Evolutionary conservation across 345 rosid species (phyloP).

Genomic region (Citrus inodora): DNA sequence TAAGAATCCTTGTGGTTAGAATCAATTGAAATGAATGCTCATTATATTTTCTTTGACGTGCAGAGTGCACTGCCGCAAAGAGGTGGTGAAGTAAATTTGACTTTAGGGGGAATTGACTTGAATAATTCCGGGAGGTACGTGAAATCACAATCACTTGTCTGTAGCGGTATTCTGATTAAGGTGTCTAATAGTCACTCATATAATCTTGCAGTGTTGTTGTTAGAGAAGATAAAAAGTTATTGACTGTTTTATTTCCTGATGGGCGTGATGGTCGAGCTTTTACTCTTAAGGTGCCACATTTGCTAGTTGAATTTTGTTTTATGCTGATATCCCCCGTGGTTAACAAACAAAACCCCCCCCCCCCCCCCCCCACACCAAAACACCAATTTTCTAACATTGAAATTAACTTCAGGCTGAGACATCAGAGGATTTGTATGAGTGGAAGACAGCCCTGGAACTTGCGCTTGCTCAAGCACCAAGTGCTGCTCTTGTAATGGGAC

Average conservation of each 20-base stretch:
- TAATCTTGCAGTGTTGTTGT: slow-evolving; percentile 80
- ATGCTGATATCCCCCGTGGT: neutral
- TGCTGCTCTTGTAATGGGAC: slow-evolving; percentile 96
- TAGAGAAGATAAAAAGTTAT: slow-evolving; percentile 88
- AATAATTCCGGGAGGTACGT: slow-evolving; percentile 94
- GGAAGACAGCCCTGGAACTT: slow-evolving; percentile 92
- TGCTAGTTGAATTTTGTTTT: slow-evolving; percentile 13
- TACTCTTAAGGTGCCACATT: slow-evolving; percentile 80
- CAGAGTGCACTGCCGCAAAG: slow-evolving; percentile 89
- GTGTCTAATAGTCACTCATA: slow-evolving; percentile 22
- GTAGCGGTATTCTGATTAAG: slow-evolving; percentile 9
- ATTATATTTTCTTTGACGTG: slow-evolving; percentile 18
- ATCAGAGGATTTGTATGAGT: slow-evolving; percentile 82
- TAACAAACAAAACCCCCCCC: rapidly evolving
- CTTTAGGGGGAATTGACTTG: slow-evolving; percentile 95
- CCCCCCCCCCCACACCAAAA: neutral
- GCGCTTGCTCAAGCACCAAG: slow-evolving; percentile 97
- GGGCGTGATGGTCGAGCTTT: slow-evolving; percentile 99
- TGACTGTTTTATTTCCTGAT: slow-evolving; percentile 97
- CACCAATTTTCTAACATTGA: neutral
- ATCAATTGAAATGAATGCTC: slow-evolving; percentile 5
- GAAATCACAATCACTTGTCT: slow-evolving; percentile 12
- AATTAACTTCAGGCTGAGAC: slow-evolving; percentile 74
- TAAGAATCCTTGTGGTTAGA: neutral
- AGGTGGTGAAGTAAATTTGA: slow-evolving; percentile 94